phyloP scores from a whole-genome alignment of 331 rosid genomes.

The Acacia concinna region DNA sequence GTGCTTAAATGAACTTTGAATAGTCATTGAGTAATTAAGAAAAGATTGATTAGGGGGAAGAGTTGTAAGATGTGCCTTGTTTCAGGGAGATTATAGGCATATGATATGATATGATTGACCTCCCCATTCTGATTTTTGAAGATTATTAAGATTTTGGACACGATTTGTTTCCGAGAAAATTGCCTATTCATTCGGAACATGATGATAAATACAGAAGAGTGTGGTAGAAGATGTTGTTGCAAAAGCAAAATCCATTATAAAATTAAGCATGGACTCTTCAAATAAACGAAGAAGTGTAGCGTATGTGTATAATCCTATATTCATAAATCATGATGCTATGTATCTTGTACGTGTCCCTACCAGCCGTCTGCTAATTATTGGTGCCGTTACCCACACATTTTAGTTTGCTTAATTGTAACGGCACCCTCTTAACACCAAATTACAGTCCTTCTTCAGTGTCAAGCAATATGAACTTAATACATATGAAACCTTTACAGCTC shows the following conservation, averaged over 20 bases:
- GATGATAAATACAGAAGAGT: neutral
- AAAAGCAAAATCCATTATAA: too few species aligned
- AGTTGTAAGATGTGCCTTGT: neutral
- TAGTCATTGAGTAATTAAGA: neutral
- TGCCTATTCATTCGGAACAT: neutral
- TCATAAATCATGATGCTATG: neutral
- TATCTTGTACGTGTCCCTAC: neutral
- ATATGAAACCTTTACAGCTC: neutral
- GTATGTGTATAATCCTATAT: neutral
- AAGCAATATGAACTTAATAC: conserved; percentile 3
- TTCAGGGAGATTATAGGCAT: neutral
- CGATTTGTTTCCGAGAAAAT: neutral
- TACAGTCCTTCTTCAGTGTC: neutral
- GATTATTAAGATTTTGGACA: neutral
- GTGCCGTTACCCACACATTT: neutral
- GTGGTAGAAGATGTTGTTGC: neutral
- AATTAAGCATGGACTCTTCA: neutral
- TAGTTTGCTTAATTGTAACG: neutral
- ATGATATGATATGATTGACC: neutral
- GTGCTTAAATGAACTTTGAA: neutral
- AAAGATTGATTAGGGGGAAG: neutral
- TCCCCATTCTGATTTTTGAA: neutral
- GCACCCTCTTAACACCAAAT: neutral
- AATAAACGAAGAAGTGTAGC: neutral
- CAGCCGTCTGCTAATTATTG: neutral